Base-by-base conservation (phyloP, 176 grass and related monocot species). In the Areca catechu region DNA sequence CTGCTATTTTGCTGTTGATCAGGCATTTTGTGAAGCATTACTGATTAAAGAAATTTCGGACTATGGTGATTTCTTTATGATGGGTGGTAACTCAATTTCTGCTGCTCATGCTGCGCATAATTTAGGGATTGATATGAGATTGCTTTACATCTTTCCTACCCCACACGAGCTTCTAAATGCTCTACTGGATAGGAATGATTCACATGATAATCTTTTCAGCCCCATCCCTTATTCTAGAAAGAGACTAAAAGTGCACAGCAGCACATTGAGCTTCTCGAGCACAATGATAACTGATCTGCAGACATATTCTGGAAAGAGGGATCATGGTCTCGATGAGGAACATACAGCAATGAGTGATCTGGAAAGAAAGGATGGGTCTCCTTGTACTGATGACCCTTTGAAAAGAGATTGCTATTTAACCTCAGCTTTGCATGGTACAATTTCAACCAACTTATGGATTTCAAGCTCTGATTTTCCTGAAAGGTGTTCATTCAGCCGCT, bases 71-170 rank as follows among this genome's bases (percentile, higher is more conserved):
- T 96, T 96, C 74, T 96, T 96, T 25, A 18, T 60, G 19, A 67
- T 82, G 71, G 91, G 91, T 34, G 86, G 91, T 77, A 76, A 83
- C 75, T 96, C 91, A 73, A 80, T 96, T 71, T 79, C 79, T 74
- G 86, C 91, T 5, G 91, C 91, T 4, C 86, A 87, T 63, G 71
- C 77, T 25, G 77, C 86, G 4, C 78, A 96, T 68, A 84, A 82
- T 54, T 76, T 96, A 68, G 79, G 69, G 43, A 84, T 95, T 51
- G 79, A 96, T 68, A 90, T 96, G 86, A 77, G 80, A 64, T 49
- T 90, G 22, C 63, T 96, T 69, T 96, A 96, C 76, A 77, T 66
- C 28, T 74, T 79, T 70, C 59, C 83, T 65, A 96, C 73, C 4
- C 83, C 91, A 67, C 72, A 22, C 7, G 84, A 79, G 54, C 86